Conservation (phyloP, 1,284 basidiomycete species). For the Puccinia polysora region DNA sequence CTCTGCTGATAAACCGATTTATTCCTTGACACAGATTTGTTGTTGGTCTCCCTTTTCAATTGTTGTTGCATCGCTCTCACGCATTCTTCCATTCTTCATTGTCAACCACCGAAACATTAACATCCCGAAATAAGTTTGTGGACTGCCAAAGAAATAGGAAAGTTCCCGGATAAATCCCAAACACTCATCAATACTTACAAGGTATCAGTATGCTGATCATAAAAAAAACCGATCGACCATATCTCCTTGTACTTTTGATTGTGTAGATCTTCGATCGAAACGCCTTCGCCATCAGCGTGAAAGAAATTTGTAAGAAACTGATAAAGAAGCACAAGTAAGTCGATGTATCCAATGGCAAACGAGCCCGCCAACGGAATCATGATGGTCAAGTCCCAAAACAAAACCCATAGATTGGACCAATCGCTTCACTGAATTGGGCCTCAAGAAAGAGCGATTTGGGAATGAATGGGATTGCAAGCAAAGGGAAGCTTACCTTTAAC, state of each 20-base stretch:
- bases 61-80: constrained; percentile 84
- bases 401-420: neutral
- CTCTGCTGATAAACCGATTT: constrained; percentile 83
- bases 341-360: neutral
- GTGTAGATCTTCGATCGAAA: constrained; percentile 81
- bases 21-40: constrained; percentile 63
- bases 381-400: constrained; percentile 3
- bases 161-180: neutral
- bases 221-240: constrained; percentile 20
- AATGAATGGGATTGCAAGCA: neutral
- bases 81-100: constrained; percentile 65
- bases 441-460: constrained; percentile 9
- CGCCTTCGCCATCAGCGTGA: constrained; percentile 79
- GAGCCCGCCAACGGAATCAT: no score
- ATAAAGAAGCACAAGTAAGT: constrained; percentile 9
- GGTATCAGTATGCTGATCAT: constrained; percentile 22
- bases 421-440: no score
- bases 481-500: constrained; percentile 66
- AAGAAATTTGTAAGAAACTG: constrained; percentile 93
- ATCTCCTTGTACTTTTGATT: constrained; percentile 84
- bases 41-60: constrained; percentile 67
- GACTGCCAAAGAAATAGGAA: constrained; percentile 45
- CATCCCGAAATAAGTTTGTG: constrained; percentile 24
- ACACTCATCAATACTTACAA: constrained; percentile 20
- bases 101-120: constrained; percentile 54